Percentiles rank a stretch among this genome's conserved stretches.
Conservation (phyloP, 768 basidiomycete species). For the Tricholoma bakamatsutake region DNA sequence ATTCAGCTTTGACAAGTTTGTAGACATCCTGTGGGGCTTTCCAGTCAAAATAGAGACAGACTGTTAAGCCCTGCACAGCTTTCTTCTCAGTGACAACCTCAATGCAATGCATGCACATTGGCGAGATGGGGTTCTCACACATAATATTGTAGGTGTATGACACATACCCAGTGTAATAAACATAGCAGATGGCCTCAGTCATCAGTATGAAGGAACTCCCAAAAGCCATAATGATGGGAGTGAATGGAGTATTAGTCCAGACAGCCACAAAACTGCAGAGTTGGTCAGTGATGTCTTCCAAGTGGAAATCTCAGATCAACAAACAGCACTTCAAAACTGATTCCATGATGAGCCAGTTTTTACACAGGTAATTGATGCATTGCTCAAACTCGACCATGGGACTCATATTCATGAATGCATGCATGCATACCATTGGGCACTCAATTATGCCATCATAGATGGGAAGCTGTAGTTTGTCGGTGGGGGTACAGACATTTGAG, state of each 20-base stretch:
- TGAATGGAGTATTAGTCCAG: conserved; percentile 24
- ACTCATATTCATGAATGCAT: background rate
- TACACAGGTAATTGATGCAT: conserved; percentile 11
- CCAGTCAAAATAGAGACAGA: conserved; percentile 27
- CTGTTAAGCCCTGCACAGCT: conserved; percentile 21
- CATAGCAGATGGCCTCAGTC: conserved; percentile 25
- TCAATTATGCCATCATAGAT: conserved; percentile 1
- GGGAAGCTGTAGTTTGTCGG: conserved; percentile 13
- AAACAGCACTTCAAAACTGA: conserved; percentile 5
- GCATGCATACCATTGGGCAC: background rate
- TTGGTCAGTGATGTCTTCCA: conserved; percentile 11
- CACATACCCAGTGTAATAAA: conserved; percentile 20
- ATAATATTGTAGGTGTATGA: conserved; percentile 17
- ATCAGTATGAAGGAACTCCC: conserved; percentile 14
- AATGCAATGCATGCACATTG: conserved; percentile 20
- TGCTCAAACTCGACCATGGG: background rate
- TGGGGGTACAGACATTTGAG: conserved; percentile 1
- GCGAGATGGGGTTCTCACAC: conserved; percentile 20
- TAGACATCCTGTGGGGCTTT: conserved; percentile 18
- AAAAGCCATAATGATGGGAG: conserved; percentile 19
- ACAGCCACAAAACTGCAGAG: conserved; percentile 18
- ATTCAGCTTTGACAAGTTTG: conserved; percentile 22
- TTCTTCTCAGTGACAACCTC: conserved; percentile 19
- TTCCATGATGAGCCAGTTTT: conserved; percentile 11
- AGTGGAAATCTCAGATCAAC: background rate